Conservation (phyloP, 176 grass and related monocot genomes). For the Phragmites australis region DNA sequence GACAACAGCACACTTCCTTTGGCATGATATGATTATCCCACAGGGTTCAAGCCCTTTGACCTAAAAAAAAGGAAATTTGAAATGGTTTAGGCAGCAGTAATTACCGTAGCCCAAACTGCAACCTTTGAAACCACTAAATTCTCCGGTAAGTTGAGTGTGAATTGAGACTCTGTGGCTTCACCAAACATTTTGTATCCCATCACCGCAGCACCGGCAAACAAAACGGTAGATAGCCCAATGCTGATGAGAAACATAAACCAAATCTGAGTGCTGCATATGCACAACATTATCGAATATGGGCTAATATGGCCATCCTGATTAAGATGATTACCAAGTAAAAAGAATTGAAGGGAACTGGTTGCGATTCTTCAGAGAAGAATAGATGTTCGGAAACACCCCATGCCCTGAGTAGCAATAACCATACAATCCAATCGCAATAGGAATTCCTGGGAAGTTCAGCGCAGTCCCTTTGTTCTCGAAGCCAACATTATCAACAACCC, state of each 20-base stretch:
- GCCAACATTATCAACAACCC: conserved; percentile 75
- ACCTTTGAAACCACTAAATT: conserved; percentile 79
- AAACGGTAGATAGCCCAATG: conserved; percentile 64
- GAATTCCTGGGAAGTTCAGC: conserved; percentile 70
- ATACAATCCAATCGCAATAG: conserved; percentile 89
- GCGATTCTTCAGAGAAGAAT: conserved; percentile 85
- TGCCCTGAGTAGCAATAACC: conserved; percentile 92
- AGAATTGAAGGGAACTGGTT: conserved; percentile 68
- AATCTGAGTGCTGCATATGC: conserved; percentile 17
- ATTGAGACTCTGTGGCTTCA: conserved; percentile 74
- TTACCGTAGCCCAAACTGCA: conserved; percentile 93
- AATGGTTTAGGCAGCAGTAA: not conserved
- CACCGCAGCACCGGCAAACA: conserved; percentile 62
- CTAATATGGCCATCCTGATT: not conserved
- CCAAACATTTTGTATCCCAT: conserved; percentile 93
- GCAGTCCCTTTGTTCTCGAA: conserved; percentile 68
- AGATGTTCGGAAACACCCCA: conserved; percentile 97
- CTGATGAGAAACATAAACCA: conserved; percentile 41
- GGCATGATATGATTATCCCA: conserved; percentile 1
- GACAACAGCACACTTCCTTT: not conserved
- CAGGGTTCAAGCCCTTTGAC: not conserved
- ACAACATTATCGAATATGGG: not conserved
- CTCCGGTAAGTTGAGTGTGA: conserved; percentile 90
- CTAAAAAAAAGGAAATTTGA: too few relatives aligned
- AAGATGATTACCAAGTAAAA: conserved; percentile 64